Evolutionary conservation across 495 filamentous ascomycete species (phyloP).

Genomic region (Daldinia caldariorum): DNA sequence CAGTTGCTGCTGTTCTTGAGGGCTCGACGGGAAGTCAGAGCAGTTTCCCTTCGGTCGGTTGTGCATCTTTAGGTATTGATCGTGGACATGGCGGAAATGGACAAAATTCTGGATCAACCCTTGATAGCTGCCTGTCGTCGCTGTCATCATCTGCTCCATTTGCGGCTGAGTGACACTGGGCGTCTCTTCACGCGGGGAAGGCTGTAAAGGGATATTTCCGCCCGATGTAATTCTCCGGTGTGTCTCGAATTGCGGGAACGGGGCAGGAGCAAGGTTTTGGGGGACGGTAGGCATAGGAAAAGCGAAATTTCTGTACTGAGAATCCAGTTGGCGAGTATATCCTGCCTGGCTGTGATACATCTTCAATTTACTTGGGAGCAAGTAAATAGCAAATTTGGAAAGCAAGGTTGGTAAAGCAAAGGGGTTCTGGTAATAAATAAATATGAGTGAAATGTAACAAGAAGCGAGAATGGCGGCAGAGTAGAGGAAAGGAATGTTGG

Average conservation of each 20-base stretch:
- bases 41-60: neutral
- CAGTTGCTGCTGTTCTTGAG: neutral
- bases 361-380: too few species aligned
- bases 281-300: neutral
- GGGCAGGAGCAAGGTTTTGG: neutral
- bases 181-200: neutral
- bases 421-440: too few species aligned
- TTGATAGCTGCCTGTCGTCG: neutral
- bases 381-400: too few species aligned
- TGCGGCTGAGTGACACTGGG: neutral
- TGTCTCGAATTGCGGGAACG: neutral
- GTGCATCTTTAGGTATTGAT: neutral
- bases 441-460: neutral
- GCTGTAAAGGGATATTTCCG: neutral
- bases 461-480: neutral
- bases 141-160: constrained; percentile 9
- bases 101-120: neutral
- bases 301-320: neutral
- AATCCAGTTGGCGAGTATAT: neutral
- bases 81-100: neutral
- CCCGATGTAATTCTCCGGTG: neutral
- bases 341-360: too few species aligned
- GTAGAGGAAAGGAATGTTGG: neutral
- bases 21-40: neutral
- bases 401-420: too few species aligned